phyloP scores from a whole-genome alignment of 2,329 filamentous ascomycete species.

The Sarocladiaceae sp. region DNA sequence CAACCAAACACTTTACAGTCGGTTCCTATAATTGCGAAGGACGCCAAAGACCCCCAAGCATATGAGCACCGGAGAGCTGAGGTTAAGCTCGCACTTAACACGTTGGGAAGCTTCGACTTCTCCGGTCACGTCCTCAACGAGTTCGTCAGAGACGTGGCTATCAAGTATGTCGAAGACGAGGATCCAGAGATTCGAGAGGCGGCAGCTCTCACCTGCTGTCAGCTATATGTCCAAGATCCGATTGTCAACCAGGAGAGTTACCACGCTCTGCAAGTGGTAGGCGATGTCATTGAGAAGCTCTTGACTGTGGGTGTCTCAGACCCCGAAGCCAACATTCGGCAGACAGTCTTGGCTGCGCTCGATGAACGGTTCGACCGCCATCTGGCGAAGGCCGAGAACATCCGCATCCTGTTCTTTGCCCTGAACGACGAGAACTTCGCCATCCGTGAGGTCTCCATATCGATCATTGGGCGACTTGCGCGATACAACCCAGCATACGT shows the following conservation, averaged over 20 bases:
- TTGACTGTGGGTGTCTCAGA: slow-evolving; percentile 94
- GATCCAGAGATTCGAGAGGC: slow-evolving; percentile 91
- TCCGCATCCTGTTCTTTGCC: slow-evolving; percentile 89
- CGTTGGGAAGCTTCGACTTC: slow-evolving; percentile 97
- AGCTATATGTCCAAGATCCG: slow-evolving; percentile 92
- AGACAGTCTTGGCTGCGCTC: slow-evolving; percentile 82
- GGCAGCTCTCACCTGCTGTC: slow-evolving; percentile 93
- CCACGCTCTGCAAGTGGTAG: slow-evolving; percentile 93
- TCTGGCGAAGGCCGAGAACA: slow-evolving; percentile 95
- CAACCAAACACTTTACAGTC: slow-evolving; percentile 75
- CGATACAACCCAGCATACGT: slow-evolving; percentile 94
- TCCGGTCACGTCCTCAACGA: slow-evolving; percentile 91
- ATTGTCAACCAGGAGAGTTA: slow-evolving; percentile 98
- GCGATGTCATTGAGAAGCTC: slow-evolving; percentile 95
- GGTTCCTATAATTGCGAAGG: slow-evolving; percentile 79
- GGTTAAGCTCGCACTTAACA: slow-evolving; percentile 89
- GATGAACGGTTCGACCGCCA: slow-evolving; percentile 94
- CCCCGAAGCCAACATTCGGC: slow-evolving; percentile 80
- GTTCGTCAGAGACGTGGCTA: slow-evolving; percentile 96
- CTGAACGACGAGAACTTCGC: slow-evolving; percentile 92
- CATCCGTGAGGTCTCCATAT: slow-evolving; percentile 91
- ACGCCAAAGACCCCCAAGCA: slow-evolving; percentile 78
- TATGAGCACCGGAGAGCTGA: slow-evolving; percentile 79
- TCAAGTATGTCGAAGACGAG: slow-evolving; percentile 96
- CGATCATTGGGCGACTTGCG: slow-evolving; percentile 91